These are phyloP conservation scores for Viola pubescens DNA, from an alignment of 441 rosid species.

Conservation along the genomic window DNA sequence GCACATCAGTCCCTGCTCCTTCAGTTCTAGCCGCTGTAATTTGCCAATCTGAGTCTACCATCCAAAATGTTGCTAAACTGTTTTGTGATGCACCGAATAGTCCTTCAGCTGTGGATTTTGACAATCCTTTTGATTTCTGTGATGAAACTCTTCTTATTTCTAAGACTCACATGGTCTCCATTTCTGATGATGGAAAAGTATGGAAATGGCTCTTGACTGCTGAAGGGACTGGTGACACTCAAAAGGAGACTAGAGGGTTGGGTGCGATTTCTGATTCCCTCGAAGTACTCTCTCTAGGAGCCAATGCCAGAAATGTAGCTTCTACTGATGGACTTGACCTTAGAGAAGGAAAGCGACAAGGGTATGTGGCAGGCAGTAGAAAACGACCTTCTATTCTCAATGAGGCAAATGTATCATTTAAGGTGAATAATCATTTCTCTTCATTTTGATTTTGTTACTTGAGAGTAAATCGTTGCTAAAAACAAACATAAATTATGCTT, in stretches of 20 bases:
- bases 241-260: slow-evolving; percentile 25
- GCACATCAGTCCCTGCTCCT: slow-evolving; percentile 72
- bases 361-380: slow-evolving; percentile 32
- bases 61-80: slow-evolving; percentile 66
- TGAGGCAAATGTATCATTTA: slow-evolving; percentile 39
- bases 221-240: slow-evolving; percentile 55
- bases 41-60: slow-evolving; percentile 67
- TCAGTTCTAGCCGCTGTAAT: slow-evolving; percentile 54
- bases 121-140: slow-evolving; percentile 77
- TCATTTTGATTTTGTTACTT: neutral
- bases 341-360: slow-evolving; percentile 30
- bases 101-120: slow-evolving; percentile 48
- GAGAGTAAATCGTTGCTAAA: too few species aligned
- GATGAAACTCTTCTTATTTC: slow-evolving; percentile 64
- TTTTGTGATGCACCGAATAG: slow-evolving; percentile 44
- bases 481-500: neutral
- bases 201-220: slow-evolving; percentile 93
- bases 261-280: slow-evolving; percentile 20
- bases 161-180: slow-evolving; percentile 62
- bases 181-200: slow-evolving; percentile 92
- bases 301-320: slow-evolving; percentile 15
- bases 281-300: slow-evolving; percentile 24
- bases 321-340: slow-evolving; percentile 28
- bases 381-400: slow-evolving; percentile 28
- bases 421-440: slow-evolving; percentile 40